Conservation (phyloP, 2,329 filamentous ascomycete genomes). For the Onygenales sp. region DNA sequence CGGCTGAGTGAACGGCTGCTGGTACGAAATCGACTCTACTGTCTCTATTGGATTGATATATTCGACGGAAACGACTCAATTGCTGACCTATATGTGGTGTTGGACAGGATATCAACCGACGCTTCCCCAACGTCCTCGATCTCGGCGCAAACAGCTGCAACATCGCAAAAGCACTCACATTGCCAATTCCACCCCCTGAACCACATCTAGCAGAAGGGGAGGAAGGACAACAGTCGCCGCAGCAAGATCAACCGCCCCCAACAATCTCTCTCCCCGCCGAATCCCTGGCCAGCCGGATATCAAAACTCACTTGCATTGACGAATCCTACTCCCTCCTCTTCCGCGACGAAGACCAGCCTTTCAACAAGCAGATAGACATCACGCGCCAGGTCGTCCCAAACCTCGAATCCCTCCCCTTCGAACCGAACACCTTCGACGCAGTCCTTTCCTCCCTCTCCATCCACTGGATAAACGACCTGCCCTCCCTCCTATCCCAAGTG, state of each 20-base stretch:
- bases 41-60: not conserved
- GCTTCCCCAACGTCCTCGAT: slow-evolving; percentile 76
- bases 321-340: slow-evolving; percentile 68
- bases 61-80: not conserved
- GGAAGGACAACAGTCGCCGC: slow-evolving; percentile 12
- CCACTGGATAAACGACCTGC: slow-evolving; percentile 97
- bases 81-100: slow-evolving; percentile 1
- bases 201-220: slow-evolving; percentile 4
- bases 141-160: slow-evolving; percentile 95
- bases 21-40: slow-evolving; percentile 35
- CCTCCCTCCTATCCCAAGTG: slow-evolving; percentile 71
- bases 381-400: slow-evolving; percentile 61
- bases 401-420: slow-evolving; percentile 64
- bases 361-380: slow-evolving; percentile 65
- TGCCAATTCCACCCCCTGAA: slow-evolving; percentile 54
- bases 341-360: slow-evolving; percentile 57
- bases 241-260: not conserved
- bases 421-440: slow-evolving; percentile 70
- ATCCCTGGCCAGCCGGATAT: slow-evolving; percentile 63
- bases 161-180: slow-evolving; percentile 70
- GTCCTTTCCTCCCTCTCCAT: slow-evolving; percentile 81
- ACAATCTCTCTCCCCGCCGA: slow-evolving; percentile 32
- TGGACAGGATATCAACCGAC: slow-evolving; percentile 78
- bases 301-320: slow-evolving; percentile 69
- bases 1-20: slow-evolving; percentile 78